Evolutionary conservation across 495 filamentous ascomycete genomes (phyloP).

Genomic region (Tuber indicum): DNA sequence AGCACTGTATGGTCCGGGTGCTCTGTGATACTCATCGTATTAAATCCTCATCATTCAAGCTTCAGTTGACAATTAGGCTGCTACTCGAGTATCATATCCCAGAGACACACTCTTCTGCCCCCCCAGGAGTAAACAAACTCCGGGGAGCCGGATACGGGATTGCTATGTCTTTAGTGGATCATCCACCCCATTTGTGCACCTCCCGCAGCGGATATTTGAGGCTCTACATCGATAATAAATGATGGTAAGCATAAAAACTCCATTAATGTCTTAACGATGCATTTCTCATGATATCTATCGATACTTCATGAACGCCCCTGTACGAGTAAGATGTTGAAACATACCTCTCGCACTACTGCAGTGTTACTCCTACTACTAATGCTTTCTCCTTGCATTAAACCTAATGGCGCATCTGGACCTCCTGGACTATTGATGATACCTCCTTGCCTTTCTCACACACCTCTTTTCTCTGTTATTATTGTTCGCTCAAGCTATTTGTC

Average conservation of each 20-base stretch:
- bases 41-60: neutral
- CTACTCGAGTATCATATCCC: neutral
- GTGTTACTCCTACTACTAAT: too few relatives aligned
- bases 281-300: neutral
- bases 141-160: neutral
- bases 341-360: too few relatives aligned
- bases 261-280: neutral
- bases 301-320: neutral
- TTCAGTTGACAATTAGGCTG: neutral
- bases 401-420: too few relatives aligned
- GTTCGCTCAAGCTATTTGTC: too few relatives aligned
- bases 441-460: too few relatives aligned
- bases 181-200: neutral
- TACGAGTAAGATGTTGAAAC: neutral
- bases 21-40: neutral
- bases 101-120: neutral
- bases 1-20: too few relatives aligned
- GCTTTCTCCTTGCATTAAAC: too few relatives aligned
- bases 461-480: too few relatives aligned
- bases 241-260: neutral
- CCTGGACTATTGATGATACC: too few relatives aligned
- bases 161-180: neutral
- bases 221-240: neutral
- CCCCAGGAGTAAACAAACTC: neutral
- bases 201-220: neutral